Evolutionary conservation across 2,329 filamentous ascomycete genomes (phyloP).

Genomic region (Claviceps humidiphila): DNA sequence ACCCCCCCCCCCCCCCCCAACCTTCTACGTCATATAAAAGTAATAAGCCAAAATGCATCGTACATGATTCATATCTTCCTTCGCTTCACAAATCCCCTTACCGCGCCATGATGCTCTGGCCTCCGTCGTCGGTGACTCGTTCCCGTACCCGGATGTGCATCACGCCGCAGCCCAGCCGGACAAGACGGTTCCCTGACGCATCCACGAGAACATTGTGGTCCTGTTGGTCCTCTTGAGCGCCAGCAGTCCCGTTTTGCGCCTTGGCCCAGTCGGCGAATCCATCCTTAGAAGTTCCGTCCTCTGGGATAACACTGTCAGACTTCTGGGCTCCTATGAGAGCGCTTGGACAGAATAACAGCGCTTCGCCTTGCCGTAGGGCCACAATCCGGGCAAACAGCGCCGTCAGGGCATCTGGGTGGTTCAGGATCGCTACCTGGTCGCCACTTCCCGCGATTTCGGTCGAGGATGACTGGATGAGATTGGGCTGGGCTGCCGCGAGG

Average conservation of each 20-base stretch:
- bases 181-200: neutral
- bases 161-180: constrained; percentile 22
- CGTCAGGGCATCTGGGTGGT: neutral
- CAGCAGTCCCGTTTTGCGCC: neutral
- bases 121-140: constrained; percentile 31
- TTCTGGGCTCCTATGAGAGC: constrained; percentile 19
- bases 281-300: neutral
- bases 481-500: constrained; percentile 25
- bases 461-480: neutral
- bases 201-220: no score
- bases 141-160: constrained; percentile 27
- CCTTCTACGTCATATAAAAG: neutral
- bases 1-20: no score
- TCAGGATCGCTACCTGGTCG: neutral
- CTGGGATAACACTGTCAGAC: no score
- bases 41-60: neutral
- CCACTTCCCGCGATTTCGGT: no score
- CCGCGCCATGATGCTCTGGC: constrained; percentile 29
- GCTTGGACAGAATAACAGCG: constrained; percentile 32
- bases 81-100: constrained; percentile 2
- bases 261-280: neutral
- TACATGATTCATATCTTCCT: neutral
- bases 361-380: constrained; percentile 29
- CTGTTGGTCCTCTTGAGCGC: neutral
- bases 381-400: constrained; percentile 31